Base-by-base conservation (phyloP, 2,329 filamentous ascomycete species). In the Raffaelea deltoideospora region DNA sequence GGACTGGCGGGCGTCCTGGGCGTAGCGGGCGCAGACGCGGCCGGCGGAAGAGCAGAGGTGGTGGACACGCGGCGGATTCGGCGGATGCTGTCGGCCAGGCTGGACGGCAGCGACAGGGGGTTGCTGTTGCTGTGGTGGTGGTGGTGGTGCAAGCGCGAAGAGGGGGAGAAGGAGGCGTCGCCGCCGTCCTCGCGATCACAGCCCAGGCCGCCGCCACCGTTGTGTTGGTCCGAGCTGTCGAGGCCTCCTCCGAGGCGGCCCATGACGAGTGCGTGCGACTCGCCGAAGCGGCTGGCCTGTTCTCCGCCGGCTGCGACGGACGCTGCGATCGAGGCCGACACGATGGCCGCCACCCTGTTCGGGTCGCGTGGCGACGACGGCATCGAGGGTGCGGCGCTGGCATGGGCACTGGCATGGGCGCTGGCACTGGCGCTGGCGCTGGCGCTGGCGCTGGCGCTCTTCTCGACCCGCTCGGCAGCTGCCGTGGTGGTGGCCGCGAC, bases 31-130 rank as follows among this genome's bases (percentile, higher is more conserved):
- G 65, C 42, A 71, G 65, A 2, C n/a, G n/a, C n/a, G n/a, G n/a
- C n/a, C n/a, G n/a, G n/a, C n/a, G n/a, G n/a, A n/a, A n/a, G n/a
- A n/a, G n/a, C n/a, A n/a, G n/a, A n/a, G n/a, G n/a, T n/a, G n/a
- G 67, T 71, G 6, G 67, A 67, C 33, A 76, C 48, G 40, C 68
- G 60, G 37, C 69, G 61, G 42, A 69, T 63, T 39, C 59, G 58
- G 40, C 53, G 57, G 41, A 62, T 56, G 45, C 54, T 52, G 13
- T 26, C 23, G 23, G 23, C 23, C 23, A 26, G 26, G 26, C n/a
- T n/a, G n/a, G n/a, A n/a, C n/a, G n/a, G n/a, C n/a, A 36, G 34
- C 3, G 29, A 34, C 33, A 5, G 18, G 15, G 10, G 27, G 31
- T 14, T 17, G 33, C n/a, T 15, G 28, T 27, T 29, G 33, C 9